Evolutionary conservation across 257 asterid species (phyloP).

Genomic region (Przewalskia tangutica): DNA sequence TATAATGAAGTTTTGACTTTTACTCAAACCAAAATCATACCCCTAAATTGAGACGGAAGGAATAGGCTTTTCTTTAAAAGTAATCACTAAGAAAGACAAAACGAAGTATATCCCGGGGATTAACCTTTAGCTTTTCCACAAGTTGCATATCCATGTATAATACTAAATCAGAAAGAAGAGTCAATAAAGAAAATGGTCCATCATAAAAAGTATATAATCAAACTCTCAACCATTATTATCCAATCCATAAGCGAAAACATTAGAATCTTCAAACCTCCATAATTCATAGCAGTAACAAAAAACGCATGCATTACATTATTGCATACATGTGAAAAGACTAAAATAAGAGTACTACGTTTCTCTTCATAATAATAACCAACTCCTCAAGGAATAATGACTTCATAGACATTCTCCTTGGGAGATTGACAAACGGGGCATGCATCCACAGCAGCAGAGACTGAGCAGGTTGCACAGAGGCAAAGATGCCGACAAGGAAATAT

Average conservation of each 20-base stretch:
- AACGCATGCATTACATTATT: background rate
- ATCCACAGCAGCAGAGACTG: no score
- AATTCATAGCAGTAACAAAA: background rate
- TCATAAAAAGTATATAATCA: background rate
- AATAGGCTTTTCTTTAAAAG: no score
- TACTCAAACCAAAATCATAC: no score
- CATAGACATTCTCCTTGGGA: conserved; percentile 1
- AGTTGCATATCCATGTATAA: no score
- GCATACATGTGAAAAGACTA: background rate
- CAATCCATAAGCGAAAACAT: background rate
- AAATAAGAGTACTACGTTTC: background rate
- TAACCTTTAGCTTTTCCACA: no score
- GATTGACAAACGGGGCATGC: no score
- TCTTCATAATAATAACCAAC: background rate
- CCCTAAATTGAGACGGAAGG: no score
- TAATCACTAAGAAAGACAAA: no score
- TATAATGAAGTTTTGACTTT: no score
- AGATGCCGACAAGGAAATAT: no score
- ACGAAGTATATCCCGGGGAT: no score
- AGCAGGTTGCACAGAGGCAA: no score
- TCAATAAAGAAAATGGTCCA: background rate
- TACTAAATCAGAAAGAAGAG: background rate
- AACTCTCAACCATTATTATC: background rate
- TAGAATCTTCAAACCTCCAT: background rate
- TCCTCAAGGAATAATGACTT: conserved; percentile 13